These are phyloP conservation scores for Nannizziopsis barbatae DNA, from an alignment of 2,329 filamentous ascomycete species.

Conservation along the genomic window DNA sequence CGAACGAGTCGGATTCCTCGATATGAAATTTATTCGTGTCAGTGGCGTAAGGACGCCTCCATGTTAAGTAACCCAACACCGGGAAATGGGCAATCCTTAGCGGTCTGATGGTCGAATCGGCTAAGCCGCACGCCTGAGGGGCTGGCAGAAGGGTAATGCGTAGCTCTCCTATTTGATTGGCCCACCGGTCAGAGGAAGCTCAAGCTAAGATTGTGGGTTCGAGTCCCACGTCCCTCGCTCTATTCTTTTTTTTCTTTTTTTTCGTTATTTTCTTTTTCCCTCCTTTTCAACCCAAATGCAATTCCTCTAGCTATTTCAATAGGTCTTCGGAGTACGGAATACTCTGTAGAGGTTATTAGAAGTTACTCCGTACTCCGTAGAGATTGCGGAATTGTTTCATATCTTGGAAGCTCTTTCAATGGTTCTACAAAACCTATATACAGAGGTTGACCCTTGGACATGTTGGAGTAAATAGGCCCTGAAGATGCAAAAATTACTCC, in stretches of 20 bases:
- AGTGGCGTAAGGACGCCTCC: not conserved
- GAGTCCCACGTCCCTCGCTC: conserved; percentile 17
- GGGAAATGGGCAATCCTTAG: not conserved
- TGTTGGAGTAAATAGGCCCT: too few species aligned
- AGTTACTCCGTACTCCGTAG: too few species aligned
- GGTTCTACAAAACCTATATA: too few species aligned
- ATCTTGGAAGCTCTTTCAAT: too few species aligned
- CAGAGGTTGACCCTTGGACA: too few species aligned
- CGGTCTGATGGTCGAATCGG: conserved; percentile 2
- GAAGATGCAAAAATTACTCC: too few species aligned
- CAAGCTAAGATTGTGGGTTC: conserved; percentile 19
- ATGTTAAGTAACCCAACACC: not conserved
- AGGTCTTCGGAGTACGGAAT: not conserved
- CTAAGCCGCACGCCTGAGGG: conserved; percentile 9
- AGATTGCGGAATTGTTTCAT: too few species aligned
- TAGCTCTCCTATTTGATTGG: conserved; percentile 17
- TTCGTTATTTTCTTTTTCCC: not conserved
- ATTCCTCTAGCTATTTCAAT: not conserved
- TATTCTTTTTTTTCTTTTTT: conserved; percentile 7
- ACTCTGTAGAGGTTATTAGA: not conserved
- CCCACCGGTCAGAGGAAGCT: conserved; percentile 3
- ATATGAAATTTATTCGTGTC: too few species aligned
- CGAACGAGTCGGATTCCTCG: too few species aligned
- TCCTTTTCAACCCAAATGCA: not conserved
- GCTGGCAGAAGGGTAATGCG: conserved; percentile 18